phyloP scores from a whole-genome alignment of 208 protist genomes.

The Leishmania martiniquensis region DNA sequence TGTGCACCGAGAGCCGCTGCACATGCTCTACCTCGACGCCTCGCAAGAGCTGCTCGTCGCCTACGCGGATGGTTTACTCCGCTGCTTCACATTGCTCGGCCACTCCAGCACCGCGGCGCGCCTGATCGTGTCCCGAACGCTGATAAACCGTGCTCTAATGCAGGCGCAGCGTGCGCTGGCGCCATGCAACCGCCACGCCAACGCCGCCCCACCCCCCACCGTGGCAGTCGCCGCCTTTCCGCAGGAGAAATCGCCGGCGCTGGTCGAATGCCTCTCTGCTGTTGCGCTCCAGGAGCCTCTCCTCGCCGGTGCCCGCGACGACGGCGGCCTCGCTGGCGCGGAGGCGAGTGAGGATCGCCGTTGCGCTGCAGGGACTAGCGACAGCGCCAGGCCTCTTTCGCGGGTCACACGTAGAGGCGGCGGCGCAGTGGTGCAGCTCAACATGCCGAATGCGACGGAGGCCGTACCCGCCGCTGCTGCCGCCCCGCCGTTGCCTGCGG shows the following conservation, averaged over 20 bases:
- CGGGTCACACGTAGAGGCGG: neutral
- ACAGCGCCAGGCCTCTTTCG: neutral
- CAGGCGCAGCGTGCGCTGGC: constrained; percentile 15
- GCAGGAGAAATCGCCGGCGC: neutral
- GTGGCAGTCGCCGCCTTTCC: neutral
- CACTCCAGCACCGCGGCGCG: constrained; percentile 55
- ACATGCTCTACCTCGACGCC: constrained; percentile 55
- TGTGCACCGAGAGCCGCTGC: constrained; percentile 60
- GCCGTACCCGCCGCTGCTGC: too few relatives aligned
- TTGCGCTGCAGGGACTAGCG: neutral
- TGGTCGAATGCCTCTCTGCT: neutral
- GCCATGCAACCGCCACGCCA: neutral
- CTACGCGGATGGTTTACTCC: constrained; percentile 77
- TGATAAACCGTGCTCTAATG: constrained; percentile 42
- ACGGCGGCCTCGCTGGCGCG: neutral
- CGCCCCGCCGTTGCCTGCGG: neutral
- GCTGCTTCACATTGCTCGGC: constrained; percentile 67
- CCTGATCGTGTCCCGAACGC: constrained; percentile 69
- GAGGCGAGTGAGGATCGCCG: neutral
- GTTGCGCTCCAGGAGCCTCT: neutral
- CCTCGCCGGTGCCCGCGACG: neutral
- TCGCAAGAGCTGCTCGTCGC: constrained; percentile 69
- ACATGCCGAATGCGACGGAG: neutral
- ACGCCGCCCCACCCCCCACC: neutral
- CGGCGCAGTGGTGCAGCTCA: neutral